Evolutionary conservation across 768 basidiomycete species (phyloP).

Genomic region (Tubosaeta sp.): DNA sequence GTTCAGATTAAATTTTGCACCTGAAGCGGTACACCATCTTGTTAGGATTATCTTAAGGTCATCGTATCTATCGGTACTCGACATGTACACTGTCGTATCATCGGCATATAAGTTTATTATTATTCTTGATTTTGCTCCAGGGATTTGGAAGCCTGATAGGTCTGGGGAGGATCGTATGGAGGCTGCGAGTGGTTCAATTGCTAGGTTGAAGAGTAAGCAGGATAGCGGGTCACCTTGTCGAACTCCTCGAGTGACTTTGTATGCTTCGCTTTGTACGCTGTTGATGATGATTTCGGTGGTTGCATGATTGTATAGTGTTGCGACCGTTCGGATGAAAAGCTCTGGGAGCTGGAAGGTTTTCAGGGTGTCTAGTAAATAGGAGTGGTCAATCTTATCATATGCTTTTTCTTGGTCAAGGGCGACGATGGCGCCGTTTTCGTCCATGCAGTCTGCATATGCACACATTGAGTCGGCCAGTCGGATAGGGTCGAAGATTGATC

Average conservation of each 20-base stretch:
- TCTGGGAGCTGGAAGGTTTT: not conserved
- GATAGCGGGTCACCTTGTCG: conserved; percentile 34
- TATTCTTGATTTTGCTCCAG: conserved; percentile 5
- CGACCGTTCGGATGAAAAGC: not conserved
- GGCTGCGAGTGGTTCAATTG: conserved; percentile 25
- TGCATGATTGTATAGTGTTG: not conserved
- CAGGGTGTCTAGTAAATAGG: conserved; percentile 19
- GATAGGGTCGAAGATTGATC: conserved; percentile 32
- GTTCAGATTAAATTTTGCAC: not conserved
- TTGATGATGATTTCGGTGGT: not conserved
- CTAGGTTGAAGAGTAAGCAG: conserved; percentile 30
- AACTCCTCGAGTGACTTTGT: conserved; percentile 22
- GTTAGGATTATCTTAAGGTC: not conserved
- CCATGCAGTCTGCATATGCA: conserved; percentile 8
- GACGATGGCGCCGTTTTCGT: conserved; percentile 11
- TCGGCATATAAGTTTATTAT: conserved; percentile 26
- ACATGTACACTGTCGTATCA: conserved; percentile 20
- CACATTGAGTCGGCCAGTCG: conserved; percentile 24
- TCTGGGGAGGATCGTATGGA: not conserved
- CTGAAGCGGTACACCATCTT: conserved; percentile 25
- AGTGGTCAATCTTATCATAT: conserved; percentile 10
- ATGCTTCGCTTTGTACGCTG: not conserved
- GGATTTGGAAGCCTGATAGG: conserved; percentile 19
- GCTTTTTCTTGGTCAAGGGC: conserved; percentile 23
- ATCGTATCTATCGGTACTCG: conserved; percentile 9